Evolutionary conservation across 306 rosid genomes (phyloP).

Genomic region (Prosopis cineraria): DNA sequence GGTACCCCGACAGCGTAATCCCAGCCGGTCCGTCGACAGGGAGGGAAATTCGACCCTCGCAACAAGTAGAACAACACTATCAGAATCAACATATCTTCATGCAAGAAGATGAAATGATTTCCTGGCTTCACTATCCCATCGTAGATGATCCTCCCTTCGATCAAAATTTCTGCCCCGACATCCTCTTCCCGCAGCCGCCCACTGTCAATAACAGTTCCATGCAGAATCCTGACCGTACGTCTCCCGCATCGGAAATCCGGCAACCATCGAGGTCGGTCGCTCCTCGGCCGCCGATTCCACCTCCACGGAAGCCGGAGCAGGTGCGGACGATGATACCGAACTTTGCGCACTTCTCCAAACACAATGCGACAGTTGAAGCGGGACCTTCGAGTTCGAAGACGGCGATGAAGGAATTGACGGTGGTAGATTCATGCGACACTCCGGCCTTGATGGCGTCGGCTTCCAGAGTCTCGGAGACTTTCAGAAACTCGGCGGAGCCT

Average conservation of each 20-base stretch:
- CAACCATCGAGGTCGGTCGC: slow-evolving; percentile 1
- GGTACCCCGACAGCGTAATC: slow-evolving; percentile 21
- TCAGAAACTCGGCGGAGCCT: slow-evolving; percentile 28
- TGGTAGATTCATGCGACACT: slow-evolving; percentile 70
- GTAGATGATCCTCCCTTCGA: slow-evolving; percentile 56
- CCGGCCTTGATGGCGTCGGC: slow-evolving; percentile 35
- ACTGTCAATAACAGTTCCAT: slow-evolving; percentile 21
- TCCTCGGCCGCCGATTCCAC: slow-evolving; percentile 55
- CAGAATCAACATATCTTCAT: slow-evolving; percentile 55
- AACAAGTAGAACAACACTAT: slow-evolving; percentile 14
- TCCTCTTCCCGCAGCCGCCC: slow-evolving; percentile 36
- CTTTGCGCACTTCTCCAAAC: slow-evolving; percentile 47
- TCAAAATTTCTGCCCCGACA: slow-evolving; percentile 54
- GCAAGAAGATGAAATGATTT: slow-evolving; percentile 80
- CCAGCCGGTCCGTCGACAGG: slow-evolving; percentile 37
- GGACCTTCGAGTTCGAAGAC: slow-evolving; percentile 45
- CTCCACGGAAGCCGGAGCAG: slow-evolving; percentile 37
- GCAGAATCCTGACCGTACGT: slow-evolving; percentile 21
- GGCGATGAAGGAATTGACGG: slow-evolving; percentile 44
- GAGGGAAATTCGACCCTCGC: slow-evolving; percentile 45
- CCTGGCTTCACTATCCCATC: slow-evolving; percentile 81
- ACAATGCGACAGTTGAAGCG: slow-evolving; percentile 35
- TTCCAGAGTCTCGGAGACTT: slow-evolving; percentile 38
- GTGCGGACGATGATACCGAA: slow-evolving; percentile 37
- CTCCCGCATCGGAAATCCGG: slow-evolving; percentile 37